Base-by-base conservation (phyloP, 2,329 filamentous ascomycete genomes). In the Aspergillus brasiliensis region DNA sequence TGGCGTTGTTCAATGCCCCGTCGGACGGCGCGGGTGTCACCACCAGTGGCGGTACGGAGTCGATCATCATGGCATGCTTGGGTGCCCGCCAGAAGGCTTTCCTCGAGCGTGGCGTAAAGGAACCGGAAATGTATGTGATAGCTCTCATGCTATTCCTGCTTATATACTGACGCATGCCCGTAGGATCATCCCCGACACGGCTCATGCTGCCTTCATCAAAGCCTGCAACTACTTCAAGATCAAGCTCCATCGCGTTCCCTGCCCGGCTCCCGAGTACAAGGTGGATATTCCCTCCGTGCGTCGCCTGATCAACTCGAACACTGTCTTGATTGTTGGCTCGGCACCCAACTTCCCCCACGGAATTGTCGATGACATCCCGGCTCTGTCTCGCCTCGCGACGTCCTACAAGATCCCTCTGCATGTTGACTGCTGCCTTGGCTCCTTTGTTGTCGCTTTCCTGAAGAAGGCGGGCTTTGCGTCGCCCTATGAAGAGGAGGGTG, bases 271-370 rank as follows among this genome's bases (percentile, higher is more conserved):
- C 1, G 80, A 80, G 49, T 93, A 97, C 81, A 92, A 93, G 78
- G 94, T 96, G 59, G 87, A 96, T 69, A 81, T 94, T 15, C 82
- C 86, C 58, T 85, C 88, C 28, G 91, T 98, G 49, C 86, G 88
- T 15, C 90, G 92, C 31, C 86, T 98, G 61, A 88, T 99, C 77
- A 99, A 97, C 78, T 86, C 89, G 70, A 99, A 99, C 81, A 99
- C 95, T 0, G 81, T 98, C 62, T 82, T 99, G 27, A 88, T 99
- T 3, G 95, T 98, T 54, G 95, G 95, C 51, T 96, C 91, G 2
- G 93, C 95, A 0, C 95, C 95, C 60, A 99, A 98, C 82, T 99
- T 97, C 79, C 95, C 95, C 38, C 95, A 99, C 75, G 95, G 95
- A 62, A 96, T 99, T 73, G 95, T 99, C 65, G 95, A 99, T 77